These are phyloP conservation scores for Apiospora sp. DNA, from an alignment of 2,329 filamentous ascomycete genomes.

Conservation along the genomic window DNA sequence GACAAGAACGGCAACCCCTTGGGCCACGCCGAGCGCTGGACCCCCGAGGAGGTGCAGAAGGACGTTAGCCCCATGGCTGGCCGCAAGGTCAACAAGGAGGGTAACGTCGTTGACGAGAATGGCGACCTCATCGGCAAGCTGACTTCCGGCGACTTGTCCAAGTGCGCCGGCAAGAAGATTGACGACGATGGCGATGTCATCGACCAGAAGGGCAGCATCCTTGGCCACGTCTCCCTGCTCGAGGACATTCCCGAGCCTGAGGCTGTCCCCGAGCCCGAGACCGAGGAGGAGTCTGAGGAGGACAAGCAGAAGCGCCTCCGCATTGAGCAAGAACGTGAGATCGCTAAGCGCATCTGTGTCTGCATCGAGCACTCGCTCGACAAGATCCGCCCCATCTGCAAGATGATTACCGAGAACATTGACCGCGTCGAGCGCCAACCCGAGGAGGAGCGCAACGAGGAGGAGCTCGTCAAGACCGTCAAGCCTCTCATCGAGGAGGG, in stretches of 20 bases:
- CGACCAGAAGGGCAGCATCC: conserved; percentile 70
- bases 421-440: conserved; percentile 81
- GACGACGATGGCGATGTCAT: conserved; percentile 76
- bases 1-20: conserved; percentile 75
- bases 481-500: conserved; percentile 90
- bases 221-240: conserved; percentile 74
- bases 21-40: conserved; percentile 67
- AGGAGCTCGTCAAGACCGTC: conserved; percentile 85
- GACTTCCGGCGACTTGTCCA: conserved; percentile 69
- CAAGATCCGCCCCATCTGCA: conserved; percentile 83
- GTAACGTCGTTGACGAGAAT: conserved; percentile 65
- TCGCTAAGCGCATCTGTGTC: conserved; percentile 77
- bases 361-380: conserved; percentile 83
- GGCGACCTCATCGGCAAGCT: conserved; percentile 72
- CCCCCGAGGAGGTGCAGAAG: conserved; percentile 61
- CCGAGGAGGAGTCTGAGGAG: conserved; percentile 62
- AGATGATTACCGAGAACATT: conserved; percentile 85
- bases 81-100: conserved; percentile 64
- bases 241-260: conserved; percentile 63
- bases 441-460: conserved; percentile 89
- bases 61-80: conserved; percentile 61
- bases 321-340: conserved; percentile 73
- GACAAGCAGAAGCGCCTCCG: conserved; percentile 63
- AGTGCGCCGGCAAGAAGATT: conserved; percentile 73
- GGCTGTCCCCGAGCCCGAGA: conserved; percentile 47